A percentile compares a stretch with the other conserved stretches of the same genome.
phyloP scores from a whole-genome alignment of 2,329 filamentous ascomycete genomes.

The Camptophora hylomeconis region DNA sequence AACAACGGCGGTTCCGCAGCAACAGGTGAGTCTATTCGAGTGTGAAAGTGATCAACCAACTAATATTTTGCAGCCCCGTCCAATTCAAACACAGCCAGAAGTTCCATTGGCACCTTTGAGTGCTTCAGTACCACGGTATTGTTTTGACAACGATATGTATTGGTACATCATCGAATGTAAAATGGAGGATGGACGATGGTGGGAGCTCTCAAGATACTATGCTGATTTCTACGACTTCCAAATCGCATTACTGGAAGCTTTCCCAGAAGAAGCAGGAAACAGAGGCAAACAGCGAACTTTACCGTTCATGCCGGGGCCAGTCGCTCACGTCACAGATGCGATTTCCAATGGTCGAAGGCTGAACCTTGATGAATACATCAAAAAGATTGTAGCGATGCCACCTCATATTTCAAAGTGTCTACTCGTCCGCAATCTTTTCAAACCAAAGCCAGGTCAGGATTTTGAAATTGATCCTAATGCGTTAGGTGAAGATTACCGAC shows the following conservation, averaged over 20 bases:
- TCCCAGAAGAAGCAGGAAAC: constrained; percentile 85
- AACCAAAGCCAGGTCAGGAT: constrained; percentile 67
- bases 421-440: constrained; percentile 81
- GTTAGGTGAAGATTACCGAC: constrained; percentile 55
- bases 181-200: constrained; percentile 79
- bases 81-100: too few species aligned
- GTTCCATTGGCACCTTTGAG: constrained; percentile 59
- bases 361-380: constrained; percentile 90
- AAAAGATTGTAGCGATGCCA: constrained; percentile 73
- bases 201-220: constrained; percentile 90
- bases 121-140: constrained; percentile 82
- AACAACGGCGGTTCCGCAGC: constrained; percentile 60
- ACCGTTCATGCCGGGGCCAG: constrained; percentile 95
- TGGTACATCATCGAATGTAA: constrained; percentile 94
- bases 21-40: constrained; percentile 81
- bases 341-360: constrained; percentile 88
- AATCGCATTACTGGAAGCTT: constrained; percentile 81
- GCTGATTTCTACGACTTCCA: constrained; percentile 99
- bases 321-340: constrained; percentile 94
- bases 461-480: constrained; percentile 74
- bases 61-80: too few species aligned
- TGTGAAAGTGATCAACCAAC: too few species aligned
- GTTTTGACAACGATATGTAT: constrained; percentile 94
- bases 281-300: constrained; percentile 67
- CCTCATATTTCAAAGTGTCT: constrained; percentile 72